Conservation (phyloP, 805 yeast species). For the Kodamaea hsintzibuensis region DNA sequence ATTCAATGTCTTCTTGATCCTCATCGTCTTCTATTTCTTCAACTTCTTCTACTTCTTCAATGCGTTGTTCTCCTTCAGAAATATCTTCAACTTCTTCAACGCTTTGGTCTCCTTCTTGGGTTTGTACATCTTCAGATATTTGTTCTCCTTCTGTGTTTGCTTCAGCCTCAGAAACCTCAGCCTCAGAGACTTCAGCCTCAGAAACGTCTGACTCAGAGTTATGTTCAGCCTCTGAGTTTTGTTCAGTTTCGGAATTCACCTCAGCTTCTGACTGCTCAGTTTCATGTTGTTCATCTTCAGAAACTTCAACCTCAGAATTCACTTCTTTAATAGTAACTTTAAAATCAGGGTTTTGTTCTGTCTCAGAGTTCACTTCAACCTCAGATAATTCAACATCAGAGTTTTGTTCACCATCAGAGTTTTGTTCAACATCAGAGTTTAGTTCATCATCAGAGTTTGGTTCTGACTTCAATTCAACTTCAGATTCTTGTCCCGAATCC, state of each 20-base stretch:
- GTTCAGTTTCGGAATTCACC: neutral
- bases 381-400: too few species aligned
- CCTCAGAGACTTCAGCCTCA: neutral
- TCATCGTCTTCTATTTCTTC: neutral
- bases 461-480: too few species aligned
- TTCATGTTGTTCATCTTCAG: neutral
- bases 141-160: neutral
- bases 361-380: neutral
- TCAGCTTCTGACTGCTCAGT: neutral
- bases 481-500: neutral
- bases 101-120: neutral
- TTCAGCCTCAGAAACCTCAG: neutral
- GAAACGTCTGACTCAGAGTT: neutral
- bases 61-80: neutral
- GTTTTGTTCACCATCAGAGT: too few species aligned
- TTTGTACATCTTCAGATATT: neutral
- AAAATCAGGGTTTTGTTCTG: conserved; percentile 13
- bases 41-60: neutral
- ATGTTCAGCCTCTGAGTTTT: neutral
- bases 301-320: neutral
- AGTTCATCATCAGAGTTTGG: too few species aligned
- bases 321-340: neutral
- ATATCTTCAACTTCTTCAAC: neutral
- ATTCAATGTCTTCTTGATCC: neutral
- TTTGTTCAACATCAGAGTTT: too few species aligned